Conservation (phyloP, 495 filamentous ascomycete species). For the Amniculicola lignicola region DNA sequence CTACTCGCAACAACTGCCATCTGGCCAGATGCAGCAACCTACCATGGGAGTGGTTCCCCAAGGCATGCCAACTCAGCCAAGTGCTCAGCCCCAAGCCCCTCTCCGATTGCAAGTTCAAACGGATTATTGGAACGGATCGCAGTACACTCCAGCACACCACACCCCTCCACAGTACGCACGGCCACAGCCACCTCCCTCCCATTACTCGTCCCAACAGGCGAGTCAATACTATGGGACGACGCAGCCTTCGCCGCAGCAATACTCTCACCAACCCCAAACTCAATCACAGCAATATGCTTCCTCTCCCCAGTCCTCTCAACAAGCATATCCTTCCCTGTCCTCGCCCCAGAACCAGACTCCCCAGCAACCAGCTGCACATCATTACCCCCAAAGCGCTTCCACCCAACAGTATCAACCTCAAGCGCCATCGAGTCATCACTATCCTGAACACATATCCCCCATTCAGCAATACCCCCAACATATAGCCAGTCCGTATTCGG, state of each 20-base stretch:
- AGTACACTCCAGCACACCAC: conserved; percentile 6
- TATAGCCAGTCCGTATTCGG: conserved; percentile 3
- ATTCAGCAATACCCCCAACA: conserved; percentile 8
- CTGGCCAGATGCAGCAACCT: conserved; percentile 15
- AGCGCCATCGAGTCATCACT: neutral
- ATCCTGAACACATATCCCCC: neutral
- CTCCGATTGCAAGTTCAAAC: conserved; percentile 12
- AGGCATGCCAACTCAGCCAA: neutral
- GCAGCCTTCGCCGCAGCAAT: conserved; percentile 3
- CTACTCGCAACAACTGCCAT: conserved; percentile 17
- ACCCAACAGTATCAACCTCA: conserved; percentile 13
- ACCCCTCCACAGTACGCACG: conserved; percentile 16
- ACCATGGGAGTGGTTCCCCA: conserved; percentile 2
- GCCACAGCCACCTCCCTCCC: neutral
- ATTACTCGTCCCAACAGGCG: conserved; percentile 5
- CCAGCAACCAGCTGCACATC: conserved; percentile 8
- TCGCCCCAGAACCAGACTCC: neutral
- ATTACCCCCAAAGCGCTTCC: neutral
- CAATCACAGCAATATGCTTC: neutral
- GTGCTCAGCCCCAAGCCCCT: conserved; percentile 9
- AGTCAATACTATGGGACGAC: neutral
- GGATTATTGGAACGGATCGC: conserved; percentile 22
- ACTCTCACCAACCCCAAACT: neutral
- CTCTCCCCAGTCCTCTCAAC: neutral
- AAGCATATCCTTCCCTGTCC: conserved; percentile 2